phyloP scores from a whole-genome alignment of 73 alveolate species.

The Diophrys sp. region DNA sequence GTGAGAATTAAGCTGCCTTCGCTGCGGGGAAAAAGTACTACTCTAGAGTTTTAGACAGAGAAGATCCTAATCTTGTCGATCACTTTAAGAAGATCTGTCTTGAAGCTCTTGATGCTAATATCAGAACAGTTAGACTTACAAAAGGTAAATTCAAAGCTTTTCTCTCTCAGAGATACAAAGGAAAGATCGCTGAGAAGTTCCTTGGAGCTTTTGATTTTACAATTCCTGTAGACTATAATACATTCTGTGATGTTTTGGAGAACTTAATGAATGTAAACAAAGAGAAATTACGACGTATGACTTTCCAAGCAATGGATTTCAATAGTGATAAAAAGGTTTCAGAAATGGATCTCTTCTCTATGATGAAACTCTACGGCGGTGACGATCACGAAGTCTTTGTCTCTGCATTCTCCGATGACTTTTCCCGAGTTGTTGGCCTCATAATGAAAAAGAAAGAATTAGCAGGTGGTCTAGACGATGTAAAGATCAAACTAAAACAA shows the following conservation, averaged over 20 bases:
- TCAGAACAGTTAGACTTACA: not conserved
- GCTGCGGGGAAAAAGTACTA: not conserved
- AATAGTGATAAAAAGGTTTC: conserved; percentile 3
- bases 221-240: conserved; percentile 3
- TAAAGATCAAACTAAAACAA: not conserved
- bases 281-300: not conserved
- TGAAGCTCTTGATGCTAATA: not conserved
- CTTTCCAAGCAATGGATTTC: conserved; percentile 2
- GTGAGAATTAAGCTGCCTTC: too few relatives aligned
- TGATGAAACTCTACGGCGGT: conserved; percentile 5
- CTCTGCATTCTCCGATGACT: not conserved
- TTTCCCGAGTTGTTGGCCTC: not conserved
- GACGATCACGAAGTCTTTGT: not conserved
- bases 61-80: not conserved
- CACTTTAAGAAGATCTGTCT: conserved; percentile 6
- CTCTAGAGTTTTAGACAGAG: not conserved
- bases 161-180: conserved; percentile 6
- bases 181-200: conserved; percentile 2
- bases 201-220: not conserved
- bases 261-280: not conserved
- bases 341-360: conserved; percentile 2
- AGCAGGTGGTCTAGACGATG: not conserved
- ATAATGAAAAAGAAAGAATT: not conserved
- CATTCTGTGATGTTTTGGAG: conserved; percentile 13
- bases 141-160: conserved; percentile 8